These are phyloP conservation scores for Cinnamomum chago DNA, from an alignment of 164 flowering plant species.

Conservation along the genomic window DNA sequence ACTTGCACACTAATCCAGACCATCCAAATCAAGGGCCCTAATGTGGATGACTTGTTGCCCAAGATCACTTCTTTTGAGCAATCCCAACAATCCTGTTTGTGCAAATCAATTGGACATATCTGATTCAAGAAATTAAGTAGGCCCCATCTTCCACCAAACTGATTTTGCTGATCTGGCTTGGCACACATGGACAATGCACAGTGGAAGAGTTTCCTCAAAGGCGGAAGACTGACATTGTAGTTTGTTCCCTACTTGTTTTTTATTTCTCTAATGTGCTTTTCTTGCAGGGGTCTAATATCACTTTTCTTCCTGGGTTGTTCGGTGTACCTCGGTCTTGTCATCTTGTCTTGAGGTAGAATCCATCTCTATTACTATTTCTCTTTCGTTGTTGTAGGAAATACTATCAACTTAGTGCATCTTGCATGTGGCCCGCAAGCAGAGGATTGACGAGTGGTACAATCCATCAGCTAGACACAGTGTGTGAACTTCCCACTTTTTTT, in stretches of 20 bases:
- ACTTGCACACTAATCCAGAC: too few species aligned
- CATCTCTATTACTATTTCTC: not conserved
- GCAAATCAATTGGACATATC: not conserved
- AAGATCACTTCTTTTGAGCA: too few species aligned
- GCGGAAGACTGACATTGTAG: not conserved
- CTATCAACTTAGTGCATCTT: not conserved
- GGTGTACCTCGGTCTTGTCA: slow-evolving; percentile 84
- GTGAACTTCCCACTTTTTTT: not conserved
- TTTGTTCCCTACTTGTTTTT: not conserved
- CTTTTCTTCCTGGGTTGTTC: slow-evolving; percentile 67
- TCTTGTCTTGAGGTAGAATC: slow-evolving; percentile 66
- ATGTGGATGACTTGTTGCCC: too few species aligned
- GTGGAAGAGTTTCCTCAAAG: not conserved
- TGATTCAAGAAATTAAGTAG: not conserved
- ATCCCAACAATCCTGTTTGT: not conserved
- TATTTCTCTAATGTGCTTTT: not conserved
- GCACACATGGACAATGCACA: not conserved
- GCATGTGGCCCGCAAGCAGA: not conserved
- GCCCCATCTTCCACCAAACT: not conserved
- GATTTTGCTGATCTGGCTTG: not conserved
- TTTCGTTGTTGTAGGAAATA: not conserved
- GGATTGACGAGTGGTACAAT: not conserved
- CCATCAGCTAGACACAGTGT: not conserved
- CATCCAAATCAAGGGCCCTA: too few species aligned
- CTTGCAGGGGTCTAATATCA: slow-evolving; percentile 79